These are phyloP conservation scores for Chlorella variabilis DNA, from an alignment of 163 green algal species.

Conservation along the genomic window DNA sequence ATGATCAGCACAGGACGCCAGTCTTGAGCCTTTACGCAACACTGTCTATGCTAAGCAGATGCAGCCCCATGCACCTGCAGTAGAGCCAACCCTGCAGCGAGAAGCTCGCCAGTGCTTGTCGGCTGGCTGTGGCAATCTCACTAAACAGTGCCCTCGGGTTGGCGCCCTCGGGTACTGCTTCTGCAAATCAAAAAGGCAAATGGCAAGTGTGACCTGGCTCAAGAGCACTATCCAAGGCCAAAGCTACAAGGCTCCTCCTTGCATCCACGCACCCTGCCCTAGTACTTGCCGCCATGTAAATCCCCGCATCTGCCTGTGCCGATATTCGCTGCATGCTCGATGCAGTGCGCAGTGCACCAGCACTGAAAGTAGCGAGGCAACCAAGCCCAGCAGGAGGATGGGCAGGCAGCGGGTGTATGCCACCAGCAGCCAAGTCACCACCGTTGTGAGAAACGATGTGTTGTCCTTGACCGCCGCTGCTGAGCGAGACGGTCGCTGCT, in stretches of 20 bases:
- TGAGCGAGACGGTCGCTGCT: no score
- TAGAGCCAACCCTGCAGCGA: not conserved
- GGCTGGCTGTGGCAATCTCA: not conserved
- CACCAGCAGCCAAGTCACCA: constrained; percentile 39
- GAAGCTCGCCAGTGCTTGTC: not conserved
- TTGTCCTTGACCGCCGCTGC: no score
- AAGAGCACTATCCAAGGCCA: no score
- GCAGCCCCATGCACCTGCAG: no score
- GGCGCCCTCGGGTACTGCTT: not conserved
- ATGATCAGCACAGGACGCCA: no score
- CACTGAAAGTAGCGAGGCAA: not conserved
- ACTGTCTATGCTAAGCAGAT: no score
- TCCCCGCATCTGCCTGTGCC: constrained; percentile 12
- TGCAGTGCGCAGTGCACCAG: constrained; percentile 25
- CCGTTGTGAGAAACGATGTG: no score
- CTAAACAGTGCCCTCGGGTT: not conserved
- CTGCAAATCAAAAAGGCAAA: not conserved
- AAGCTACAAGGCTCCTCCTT: no score
- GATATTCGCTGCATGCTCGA: constrained; percentile 25
- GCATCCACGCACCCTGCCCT: constrained; percentile 15
- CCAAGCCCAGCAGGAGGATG: constrained; percentile 29
- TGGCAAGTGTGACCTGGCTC: not conserved
- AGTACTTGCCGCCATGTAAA: constrained; percentile 17
- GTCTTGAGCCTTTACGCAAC: no score
- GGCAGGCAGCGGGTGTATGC: constrained; percentile 46